Evolutionary conservation across 2,329 filamentous ascomycete species (phyloP), one percentile per base, ranked within the genome.

Genomic region (Talaromyces islandicus): DNA sequence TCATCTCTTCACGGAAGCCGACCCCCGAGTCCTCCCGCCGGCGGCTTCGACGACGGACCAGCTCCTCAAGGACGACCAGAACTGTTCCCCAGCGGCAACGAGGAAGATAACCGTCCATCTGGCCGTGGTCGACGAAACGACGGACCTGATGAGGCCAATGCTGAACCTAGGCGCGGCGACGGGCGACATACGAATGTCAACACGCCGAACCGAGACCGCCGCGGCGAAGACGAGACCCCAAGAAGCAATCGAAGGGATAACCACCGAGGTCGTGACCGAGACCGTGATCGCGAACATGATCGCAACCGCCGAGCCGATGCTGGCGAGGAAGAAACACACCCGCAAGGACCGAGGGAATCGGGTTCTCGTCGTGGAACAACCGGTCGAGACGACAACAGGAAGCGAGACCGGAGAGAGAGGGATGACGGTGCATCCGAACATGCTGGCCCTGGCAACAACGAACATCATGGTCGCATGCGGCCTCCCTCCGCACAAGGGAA

Each of bases 231-330:
- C 1, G 67, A 71, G 3, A 65, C 64, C 55, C 62, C 66, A 9
- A 67, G 67, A 30, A 68, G 66, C 51, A 67, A 61, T 51, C 71
- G 73, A 58, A 73, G 73, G 38, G 75, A 77, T 54, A 73, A 77
- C 4, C 65, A 69, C 32, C 70, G 73, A 48, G 74, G 64, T 38
- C 65, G 65, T n/a, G 60, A 60, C 30, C 54, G 60, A 11, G 66
- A 68, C 11, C 68, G 69, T n/a, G 72, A 75, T 6, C 65, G 70
- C 27, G 69, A 72, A 9, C 67, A 72, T 38, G 73, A 75, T 48
- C 71, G 70, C 38, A 71, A 64, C 52, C 73, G 73, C 24, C 65
- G 73, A 52, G 71, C 73, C 60, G 66, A 63, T 29, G 67, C 66
- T 10, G 60, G 61, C n/a, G 62, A 58, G 14, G 61, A 61, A 46